Evolutionary conservation across 2,329 filamentous ascomycete species (phyloP), one percentile per base, ranked within the genome.

Genomic region (Colletotrichum liaoningense): DNA sequence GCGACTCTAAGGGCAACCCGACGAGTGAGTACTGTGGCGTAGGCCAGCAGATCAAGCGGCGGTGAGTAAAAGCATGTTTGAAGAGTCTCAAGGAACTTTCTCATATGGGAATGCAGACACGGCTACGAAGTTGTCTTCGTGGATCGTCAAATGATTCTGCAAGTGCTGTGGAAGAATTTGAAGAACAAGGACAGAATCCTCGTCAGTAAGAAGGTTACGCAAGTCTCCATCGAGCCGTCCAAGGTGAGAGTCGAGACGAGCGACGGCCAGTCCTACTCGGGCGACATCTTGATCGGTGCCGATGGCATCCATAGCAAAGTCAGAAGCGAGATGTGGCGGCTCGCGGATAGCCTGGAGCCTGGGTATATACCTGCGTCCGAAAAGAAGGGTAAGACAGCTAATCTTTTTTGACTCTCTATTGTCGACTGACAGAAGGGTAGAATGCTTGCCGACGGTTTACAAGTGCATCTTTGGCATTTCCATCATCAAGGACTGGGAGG

Each of bases 221-320:
- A 57, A 2, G 68, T 70, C 11, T 33, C 30, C 2, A 28, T 66
- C 11, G 63, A 59, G 28, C 30, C 68, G 16, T 66, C 55, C 3
- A 28, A 33, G 24, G 68, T 70, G 5, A 55, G 16, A 8, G 62
- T 70, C 1, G 30, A 42, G 16, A 70, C 68, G 4, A 28, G 19
- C 2, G 68, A 70, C 11, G 68, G 68, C 5, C n/a, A 42, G 5
- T 46, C 33, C 2, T 71, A 60, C 56, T 26, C 28, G 1, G 68
- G 68, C 14, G 68, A 71, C 63, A 67, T 71, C 24, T 49, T 71
- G 42, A 46, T 67, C 8, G 83, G 84, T 0, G 80, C 81, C 1
- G 84, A 86, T 57, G 84, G 85, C 1, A 78, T 86, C 19, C 79
- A 84, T 68, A 85, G 84, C 74, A 74, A 66, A 0, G 78, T 84